Evolutionary conservation across 306 rosid species (phyloP).

Genomic region (Prunus armeniaca): DNA sequence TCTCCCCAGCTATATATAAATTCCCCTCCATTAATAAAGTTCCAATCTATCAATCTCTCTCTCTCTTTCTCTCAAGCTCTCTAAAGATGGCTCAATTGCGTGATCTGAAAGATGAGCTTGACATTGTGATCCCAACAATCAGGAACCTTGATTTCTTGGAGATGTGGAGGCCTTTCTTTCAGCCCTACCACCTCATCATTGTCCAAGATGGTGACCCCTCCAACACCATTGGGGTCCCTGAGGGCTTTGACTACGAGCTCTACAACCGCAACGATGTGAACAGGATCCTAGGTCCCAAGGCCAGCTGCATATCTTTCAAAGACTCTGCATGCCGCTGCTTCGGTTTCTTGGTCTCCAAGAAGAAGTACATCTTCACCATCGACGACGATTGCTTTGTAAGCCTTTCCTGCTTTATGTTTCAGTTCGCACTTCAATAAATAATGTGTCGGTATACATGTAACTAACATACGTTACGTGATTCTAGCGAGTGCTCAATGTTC

Average conservation of each 20-base stretch:
- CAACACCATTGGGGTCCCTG: conserved; percentile 26
- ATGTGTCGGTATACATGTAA: neutral
- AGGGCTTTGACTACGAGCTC: conserved; percentile 49
- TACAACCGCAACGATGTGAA: conserved; percentile 38
- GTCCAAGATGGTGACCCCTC: conserved; percentile 26
- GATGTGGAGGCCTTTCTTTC: conserved; percentile 28
- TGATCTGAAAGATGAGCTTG: conserved; percentile 21
- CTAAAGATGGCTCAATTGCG: neutral
- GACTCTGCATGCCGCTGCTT: conserved; percentile 58
- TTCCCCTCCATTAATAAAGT: neutral
- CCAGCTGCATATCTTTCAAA: conserved; percentile 49
- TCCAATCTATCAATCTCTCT: neutral
- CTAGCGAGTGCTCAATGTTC: too few relatives aligned
- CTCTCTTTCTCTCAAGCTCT: neutral
- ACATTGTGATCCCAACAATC: conserved; percentile 27
- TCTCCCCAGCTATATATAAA: too few relatives aligned
- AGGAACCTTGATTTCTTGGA: conserved; percentile 27
- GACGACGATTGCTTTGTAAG: conserved; percentile 51
- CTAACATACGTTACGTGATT: too few relatives aligned
- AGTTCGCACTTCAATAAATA: neutral
- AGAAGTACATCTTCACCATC: conserved; percentile 50
- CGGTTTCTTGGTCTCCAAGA: conserved; percentile 48
- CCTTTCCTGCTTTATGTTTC: neutral
- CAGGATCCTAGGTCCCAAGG: conserved; percentile 45
- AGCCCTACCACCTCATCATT: conserved; percentile 25